Percentiles rank a stretch among this genome's conserved stretches.
These are phyloP conservation scores for Novakomyces olei DNA, from an alignment of 805 yeast species.

Conservation along the genomic window DNA sequence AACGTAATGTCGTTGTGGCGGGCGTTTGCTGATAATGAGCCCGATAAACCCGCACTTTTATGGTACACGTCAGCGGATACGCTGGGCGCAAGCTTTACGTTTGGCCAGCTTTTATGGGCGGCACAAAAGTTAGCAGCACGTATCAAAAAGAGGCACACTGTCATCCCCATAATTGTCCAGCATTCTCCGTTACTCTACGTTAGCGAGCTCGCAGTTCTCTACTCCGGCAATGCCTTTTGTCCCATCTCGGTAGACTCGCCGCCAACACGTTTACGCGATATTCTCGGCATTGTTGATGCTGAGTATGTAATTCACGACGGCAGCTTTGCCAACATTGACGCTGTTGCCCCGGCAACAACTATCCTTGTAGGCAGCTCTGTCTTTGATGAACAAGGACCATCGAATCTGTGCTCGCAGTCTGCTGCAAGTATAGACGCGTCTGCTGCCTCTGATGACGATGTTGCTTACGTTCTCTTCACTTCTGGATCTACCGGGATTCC, in stretches of 20 bases:
- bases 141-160: neutral
- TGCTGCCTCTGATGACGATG: slow-evolving; percentile 9
- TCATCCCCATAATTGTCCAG: slow-evolving; percentile 10
- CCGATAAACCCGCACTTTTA: too few relatives aligned
- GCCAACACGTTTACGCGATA: slow-evolving; percentile 7
- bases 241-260: slow-evolving; percentile 10
- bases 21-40: too few relatives aligned
- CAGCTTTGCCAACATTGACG: neutral
- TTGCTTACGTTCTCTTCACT: slow-evolving; percentile 28
- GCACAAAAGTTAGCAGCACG: too few relatives aligned
- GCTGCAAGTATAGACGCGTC: too few relatives aligned
- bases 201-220: slow-evolving; percentile 9
- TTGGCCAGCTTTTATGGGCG: too few relatives aligned
- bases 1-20: too few relatives aligned
- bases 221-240: slow-evolving; percentile 11
- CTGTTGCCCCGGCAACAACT: neutral
- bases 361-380: neutral
- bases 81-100: too few relatives aligned
- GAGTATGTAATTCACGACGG: slow-evolving; percentile 5
- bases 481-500: slow-evolving; percentile 35
- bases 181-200: slow-evolving; percentile 10
- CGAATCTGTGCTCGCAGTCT: neutral
- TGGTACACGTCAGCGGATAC: too few relatives aligned
- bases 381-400: neutral
- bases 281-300: slow-evolving; percentile 8